These are phyloP conservation scores for Umbelopsis sp. DNA, from an alignment of 192 early-diverging fungal genomes.

Conservation along the genomic window DNA sequence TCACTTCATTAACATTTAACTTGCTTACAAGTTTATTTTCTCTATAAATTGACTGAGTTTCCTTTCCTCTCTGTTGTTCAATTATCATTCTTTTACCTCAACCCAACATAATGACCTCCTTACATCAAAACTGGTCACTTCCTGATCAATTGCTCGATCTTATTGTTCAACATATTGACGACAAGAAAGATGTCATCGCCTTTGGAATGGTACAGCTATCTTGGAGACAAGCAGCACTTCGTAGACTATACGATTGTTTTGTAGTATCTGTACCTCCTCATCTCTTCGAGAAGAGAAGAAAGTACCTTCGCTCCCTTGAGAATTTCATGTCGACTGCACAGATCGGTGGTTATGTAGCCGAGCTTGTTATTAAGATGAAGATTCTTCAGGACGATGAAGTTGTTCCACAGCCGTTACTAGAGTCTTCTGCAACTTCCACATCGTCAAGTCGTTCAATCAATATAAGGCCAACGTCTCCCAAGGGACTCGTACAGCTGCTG, in stretches of 20 bases:
- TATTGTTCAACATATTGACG: not conserved
- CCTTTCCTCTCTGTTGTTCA: not conserved
- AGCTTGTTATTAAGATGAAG: not conserved
- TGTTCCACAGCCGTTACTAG: not conserved
- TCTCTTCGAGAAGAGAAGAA: not conserved
- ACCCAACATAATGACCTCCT: not conserved
- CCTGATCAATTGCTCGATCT: not conserved
- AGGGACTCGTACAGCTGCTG: slow-evolving; percentile 1
- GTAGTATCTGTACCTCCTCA: not conserved
- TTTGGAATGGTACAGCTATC: not conserved
- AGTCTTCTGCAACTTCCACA: not conserved
- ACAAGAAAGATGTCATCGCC: not conserved
- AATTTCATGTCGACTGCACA: not conserved
- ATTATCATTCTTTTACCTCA: not conserved
- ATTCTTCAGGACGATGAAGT: slow-evolving; percentile 9
- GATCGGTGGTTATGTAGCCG: not conserved
- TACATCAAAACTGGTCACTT: not conserved
- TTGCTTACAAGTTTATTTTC: too few relatives aligned
- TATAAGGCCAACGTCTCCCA: not conserved
- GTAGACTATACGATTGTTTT: not conserved
- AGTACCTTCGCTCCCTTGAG: not conserved
- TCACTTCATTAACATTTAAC: not conserved
- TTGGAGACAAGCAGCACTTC: not conserved
- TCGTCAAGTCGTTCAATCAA: not conserved
- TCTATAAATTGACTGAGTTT: not conserved